A percentile compares a stretch with the other conserved stretches of the same genome.
These are phyloP conservation scores for Candida sphagnicola DNA, from an alignment of 805 yeast species.

Conservation along the genomic window DNA sequence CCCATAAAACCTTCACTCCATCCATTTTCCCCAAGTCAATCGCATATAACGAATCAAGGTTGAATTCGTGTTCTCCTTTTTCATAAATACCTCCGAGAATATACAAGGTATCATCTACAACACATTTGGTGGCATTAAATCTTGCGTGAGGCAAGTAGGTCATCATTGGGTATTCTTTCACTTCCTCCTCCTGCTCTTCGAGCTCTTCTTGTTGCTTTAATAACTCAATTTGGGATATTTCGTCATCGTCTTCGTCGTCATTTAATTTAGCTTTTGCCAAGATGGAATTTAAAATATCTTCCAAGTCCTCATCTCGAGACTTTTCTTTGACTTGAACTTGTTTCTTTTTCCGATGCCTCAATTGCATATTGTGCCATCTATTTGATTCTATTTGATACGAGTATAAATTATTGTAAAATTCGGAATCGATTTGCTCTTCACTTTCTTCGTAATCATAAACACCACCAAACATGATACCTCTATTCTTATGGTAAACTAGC, in stretches of 20 bases:
- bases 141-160: slow-evolving; percentile 79
- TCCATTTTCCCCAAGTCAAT: slow-evolving; percentile 83
- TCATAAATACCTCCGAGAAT: slow-evolving; percentile 93
- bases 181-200: slow-evolving; percentile 36
- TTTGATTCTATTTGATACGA: slow-evolving; percentile 83
- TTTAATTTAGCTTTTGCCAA: slow-evolving; percentile 68
- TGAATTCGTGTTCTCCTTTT: slow-evolving; percentile 78
- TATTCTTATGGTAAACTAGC: slow-evolving; percentile 81
- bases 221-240: slow-evolving; percentile 31
- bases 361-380: slow-evolving; percentile 75
- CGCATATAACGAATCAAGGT: slow-evolving; percentile 80
- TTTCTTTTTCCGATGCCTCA: slow-evolving; percentile 60
- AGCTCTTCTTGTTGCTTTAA: slow-evolving; percentile 34
- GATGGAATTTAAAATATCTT: slow-evolving; percentile 71
- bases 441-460: slow-evolving; percentile 94
- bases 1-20: slow-evolving; percentile 89
- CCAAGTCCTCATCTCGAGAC: slow-evolving; percentile 74
- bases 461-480: slow-evolving; percentile 94
- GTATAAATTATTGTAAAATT: slow-evolving; percentile 73
- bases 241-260: slow-evolving; percentile 50
- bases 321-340: slow-evolving; percentile 37
- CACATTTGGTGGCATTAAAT: slow-evolving; percentile 82
- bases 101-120: slow-evolving; percentile 76
- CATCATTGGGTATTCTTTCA: slow-evolving; percentile 52
- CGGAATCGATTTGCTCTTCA: slow-evolving; percentile 84